These are phyloP conservation scores for Kalanchoe fedtschenkoi DNA, from an alignment of 164 flowering plant species.

Conservation along the genomic window DNA sequence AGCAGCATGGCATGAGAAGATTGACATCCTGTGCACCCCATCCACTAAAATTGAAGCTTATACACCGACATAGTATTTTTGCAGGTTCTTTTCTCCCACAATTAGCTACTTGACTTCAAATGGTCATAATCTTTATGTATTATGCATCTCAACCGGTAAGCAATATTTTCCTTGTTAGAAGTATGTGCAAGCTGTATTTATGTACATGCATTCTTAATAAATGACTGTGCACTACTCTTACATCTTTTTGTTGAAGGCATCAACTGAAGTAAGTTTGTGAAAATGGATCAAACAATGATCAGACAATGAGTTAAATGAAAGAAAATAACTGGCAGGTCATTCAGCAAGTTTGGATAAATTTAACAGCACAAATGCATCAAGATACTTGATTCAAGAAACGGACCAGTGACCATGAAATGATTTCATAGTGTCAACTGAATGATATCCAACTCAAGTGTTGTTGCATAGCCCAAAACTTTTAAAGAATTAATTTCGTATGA, in stretches of 20 bases:
- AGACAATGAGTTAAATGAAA: not conserved
- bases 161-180: not conserved
- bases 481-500: no score
- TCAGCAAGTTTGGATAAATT: no score
- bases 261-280: not conserved
- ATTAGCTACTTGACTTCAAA: constrained; percentile 52
- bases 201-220: not conserved
- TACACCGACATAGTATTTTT: constrained; percentile 10
- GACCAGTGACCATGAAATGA: no score
- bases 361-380: no score
- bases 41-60: not conserved
- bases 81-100: constrained; percentile 91
- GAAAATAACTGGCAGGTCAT: no score
- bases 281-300: not conserved
- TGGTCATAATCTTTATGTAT: constrained; percentile 59
- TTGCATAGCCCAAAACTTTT: no score
- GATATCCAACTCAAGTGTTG: no score
- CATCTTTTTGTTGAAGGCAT: not conserved
- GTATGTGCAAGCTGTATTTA: not conserved
- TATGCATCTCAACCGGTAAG: constrained; percentile 84
- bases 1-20: no score
- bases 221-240: not conserved
- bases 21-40: no score
- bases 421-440: no score
- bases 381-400: no score